A percentile compares a stretch with the other conserved stretches of the same genome.
These are phyloP conservation scores for Coprinellus aureogranulatus DNA, from an alignment of 768 basidiomycete species.

Conservation along the genomic window DNA sequence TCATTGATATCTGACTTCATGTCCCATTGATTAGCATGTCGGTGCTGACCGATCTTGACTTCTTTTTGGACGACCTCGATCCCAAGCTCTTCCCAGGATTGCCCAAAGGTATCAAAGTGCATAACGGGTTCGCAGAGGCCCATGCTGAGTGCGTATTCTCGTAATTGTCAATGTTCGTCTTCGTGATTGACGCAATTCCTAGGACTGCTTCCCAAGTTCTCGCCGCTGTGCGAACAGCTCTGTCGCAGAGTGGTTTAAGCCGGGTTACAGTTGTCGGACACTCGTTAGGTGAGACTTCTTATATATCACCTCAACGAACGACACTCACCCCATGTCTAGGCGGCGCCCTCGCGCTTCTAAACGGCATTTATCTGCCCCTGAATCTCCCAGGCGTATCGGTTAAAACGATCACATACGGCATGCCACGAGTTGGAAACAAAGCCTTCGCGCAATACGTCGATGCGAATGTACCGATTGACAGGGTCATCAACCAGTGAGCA, in stretches of 20 bases:
- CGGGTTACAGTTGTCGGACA: constrained; percentile 44
- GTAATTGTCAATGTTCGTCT: not conserved
- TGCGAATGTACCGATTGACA: constrained; percentile 19
- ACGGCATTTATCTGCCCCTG: constrained; percentile 53
- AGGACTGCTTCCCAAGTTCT: constrained; percentile 42
- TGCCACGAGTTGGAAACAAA: constrained; percentile 43
- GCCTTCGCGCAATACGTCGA: constrained; percentile 28
- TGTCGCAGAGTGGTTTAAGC: constrained; percentile 30
- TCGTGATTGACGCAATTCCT: not conserved
- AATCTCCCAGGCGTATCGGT: constrained; percentile 42
- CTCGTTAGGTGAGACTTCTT: constrained; percentile 39
- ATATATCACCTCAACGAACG: too few species aligned
- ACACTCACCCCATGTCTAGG: too few species aligned
- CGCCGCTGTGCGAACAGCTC: constrained; percentile 35
- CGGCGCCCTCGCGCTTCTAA: constrained; percentile 54
- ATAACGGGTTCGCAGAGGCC: constrained; percentile 42
- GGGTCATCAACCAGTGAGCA: constrained; percentile 21
- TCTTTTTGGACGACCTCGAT: constrained; percentile 31
- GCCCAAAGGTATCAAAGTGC: constrained; percentile 35
- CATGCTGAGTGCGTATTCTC: constrained; percentile 36
- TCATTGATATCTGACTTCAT: not conserved
- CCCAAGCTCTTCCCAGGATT: constrained; percentile 44
- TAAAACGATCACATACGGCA: constrained; percentile 39
- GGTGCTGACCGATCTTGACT: constrained; percentile 36
- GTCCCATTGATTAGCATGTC: constrained; percentile 26